A percentile compares a stretch with the other conserved stretches of the same genome.
Conservation (phyloP, 2,329 filamentous ascomycete species). For the Cercospora sp. region DNA sequence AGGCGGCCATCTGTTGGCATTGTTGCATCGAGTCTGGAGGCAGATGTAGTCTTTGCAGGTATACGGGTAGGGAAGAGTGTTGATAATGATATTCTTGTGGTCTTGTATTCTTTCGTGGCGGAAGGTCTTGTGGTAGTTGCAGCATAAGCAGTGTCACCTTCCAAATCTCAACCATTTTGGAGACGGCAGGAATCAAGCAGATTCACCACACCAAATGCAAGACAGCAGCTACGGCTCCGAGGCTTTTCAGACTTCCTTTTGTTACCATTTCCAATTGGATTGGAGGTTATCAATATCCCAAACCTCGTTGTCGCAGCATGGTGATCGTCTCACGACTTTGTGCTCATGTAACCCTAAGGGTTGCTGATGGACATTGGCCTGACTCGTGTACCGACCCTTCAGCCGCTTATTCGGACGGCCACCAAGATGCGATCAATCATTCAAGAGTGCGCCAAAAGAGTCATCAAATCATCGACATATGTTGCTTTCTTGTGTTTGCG, state of each 20-base stretch:
- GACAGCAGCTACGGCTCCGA: background rate
- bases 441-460: background rate
- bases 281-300: background rate
- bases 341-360: background rate
- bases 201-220: background rate
- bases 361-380: background rate
- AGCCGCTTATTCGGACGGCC: background rate
- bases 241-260: background rate
- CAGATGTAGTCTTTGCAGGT: background rate
- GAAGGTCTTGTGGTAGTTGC: background rate
- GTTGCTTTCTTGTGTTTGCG: background rate
- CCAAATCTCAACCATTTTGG: background rate
- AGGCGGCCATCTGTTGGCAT: background rate
- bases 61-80: background rate
- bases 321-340: background rate
- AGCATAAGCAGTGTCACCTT: background rate
- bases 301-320: background rate
- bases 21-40: background rate
- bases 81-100: background rate
- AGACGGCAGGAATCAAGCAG: background rate
- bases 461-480: background rate
- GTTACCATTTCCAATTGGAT: background rate
- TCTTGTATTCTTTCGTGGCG: background rate
- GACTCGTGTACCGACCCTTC: background rate
- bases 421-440: background rate